These are phyloP conservation scores for Heterobasidion occidentale DNA, from an alignment of 1,284 basidiomycete species.

Conservation along the genomic window DNA sequence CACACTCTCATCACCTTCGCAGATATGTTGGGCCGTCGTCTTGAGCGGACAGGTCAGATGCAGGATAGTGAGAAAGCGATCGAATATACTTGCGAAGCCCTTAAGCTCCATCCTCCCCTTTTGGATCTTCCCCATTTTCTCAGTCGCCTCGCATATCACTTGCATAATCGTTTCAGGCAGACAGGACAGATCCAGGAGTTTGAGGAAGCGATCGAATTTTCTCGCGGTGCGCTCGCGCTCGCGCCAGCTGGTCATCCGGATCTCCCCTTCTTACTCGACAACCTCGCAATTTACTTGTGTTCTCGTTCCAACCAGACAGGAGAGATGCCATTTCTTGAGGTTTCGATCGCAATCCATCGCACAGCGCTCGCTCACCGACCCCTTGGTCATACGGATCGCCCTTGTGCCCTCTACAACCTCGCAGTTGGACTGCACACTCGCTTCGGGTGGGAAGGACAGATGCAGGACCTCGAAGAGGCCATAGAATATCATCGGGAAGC, in stretches of 20 bases:
- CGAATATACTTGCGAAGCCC: too few relatives aligned
- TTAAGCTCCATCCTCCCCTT: too few relatives aligned
- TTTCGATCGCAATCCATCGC: background rate
- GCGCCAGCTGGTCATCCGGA: constrained; percentile 14
- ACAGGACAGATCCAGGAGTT: constrained; percentile 18
- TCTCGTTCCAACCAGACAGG: background rate
- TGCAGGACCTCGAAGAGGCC: constrained; percentile 21
- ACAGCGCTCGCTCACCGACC: background rate
- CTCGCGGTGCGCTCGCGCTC: constrained; percentile 16
- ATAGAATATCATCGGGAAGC: background rate
- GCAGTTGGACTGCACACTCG: constrained; percentile 19
- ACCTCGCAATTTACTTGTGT: background rate
- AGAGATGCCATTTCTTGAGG: background rate
- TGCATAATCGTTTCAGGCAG: constrained; percentile 12
- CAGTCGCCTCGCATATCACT: background rate
- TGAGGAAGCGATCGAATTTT: constrained; percentile 18
- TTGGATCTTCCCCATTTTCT: background rate
- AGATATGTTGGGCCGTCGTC: too few relatives aligned
- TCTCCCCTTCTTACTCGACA: background rate
- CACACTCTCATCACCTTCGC: too few relatives aligned
- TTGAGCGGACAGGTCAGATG: too few relatives aligned
- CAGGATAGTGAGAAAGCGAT: too few relatives aligned
- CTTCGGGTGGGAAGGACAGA: constrained; percentile 15
- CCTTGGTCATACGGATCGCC: background rate
- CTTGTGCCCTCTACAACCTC: constrained; percentile 17